phyloP scores from a whole-genome alignment of 2,329 filamentous ascomycete species.

The Xylariaceae sp. region DNA sequence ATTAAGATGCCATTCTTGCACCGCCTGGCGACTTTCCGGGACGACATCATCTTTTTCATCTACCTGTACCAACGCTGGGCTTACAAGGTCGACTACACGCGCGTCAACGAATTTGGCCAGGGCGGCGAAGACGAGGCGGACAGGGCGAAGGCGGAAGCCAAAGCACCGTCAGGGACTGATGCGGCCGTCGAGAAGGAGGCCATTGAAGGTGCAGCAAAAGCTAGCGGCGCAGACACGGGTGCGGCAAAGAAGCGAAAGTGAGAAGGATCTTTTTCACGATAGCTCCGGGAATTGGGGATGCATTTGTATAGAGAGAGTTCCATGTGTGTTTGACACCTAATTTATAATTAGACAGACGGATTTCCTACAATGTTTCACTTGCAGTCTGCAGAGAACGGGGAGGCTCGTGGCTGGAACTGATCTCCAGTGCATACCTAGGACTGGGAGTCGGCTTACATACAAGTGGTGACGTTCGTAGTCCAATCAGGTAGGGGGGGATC shows the following conservation, averaged over 20 bases:
- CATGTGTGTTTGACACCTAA: no score
- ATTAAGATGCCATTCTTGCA: conserved; percentile 99
- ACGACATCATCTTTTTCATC: conserved; percentile 97
- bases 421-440: no score
- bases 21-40: conserved; percentile 85
- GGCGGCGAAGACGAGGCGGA: conserved; percentile 86
- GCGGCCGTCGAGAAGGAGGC: conserved; percentile 32
- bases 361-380: no score
- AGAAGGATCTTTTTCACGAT: no score
- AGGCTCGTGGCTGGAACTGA: no score
- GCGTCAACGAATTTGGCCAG: conserved; percentile 97
- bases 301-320: no score
- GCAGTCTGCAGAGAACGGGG: no score
- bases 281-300: no score
- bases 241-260: conserved; percentile 53
- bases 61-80: conserved; percentile 94
- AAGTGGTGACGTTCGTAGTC: no score
- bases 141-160: conserved; percentile 43
- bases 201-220: conserved; percentile 46
- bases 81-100: conserved; percentile 87
- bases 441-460: no score
- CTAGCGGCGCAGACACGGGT: conserved; percentile 54
- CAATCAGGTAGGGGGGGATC: no score
- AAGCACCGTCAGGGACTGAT: conserved; percentile 37
- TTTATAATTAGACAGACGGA: no score